Base-by-base conservation (phyloP, 352 stramenopile genomes). In the Globisporangium barbulae region DNA sequence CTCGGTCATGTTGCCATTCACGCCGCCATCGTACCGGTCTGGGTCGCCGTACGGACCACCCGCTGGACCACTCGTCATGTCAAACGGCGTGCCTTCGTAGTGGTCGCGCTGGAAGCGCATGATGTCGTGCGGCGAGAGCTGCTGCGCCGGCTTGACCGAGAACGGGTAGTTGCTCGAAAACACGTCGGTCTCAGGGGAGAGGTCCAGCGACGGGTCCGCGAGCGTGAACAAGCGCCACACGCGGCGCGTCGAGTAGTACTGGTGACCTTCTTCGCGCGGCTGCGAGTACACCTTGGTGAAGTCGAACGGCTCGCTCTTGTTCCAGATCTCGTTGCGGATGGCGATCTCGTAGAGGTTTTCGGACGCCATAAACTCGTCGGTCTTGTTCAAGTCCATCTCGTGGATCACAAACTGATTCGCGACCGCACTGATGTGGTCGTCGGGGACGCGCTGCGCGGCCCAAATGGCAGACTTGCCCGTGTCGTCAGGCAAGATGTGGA, bases 391-490 rank as follows among this genome's bases (percentile, higher is more conserved):
- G 65, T 95, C 70, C 22, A 98, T 61, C 59, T 96, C 70, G 48
- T 91, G 89, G 70, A 98, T 98, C 22, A 98, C 82, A 74, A 98
- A 98, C 74, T 97, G 87, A 72, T 98, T 98, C 10, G 92, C 92
- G 3, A 98, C 85, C 12, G 73, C 86, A 25, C 74, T 79, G 21
- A 95, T 78, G 65, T 97, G 81, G 64, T 91, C 78, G 44, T 97
- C 85, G 0, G 87, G 88, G 1, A 98, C 81, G 35, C 89, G 88
- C 79, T 98, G 91, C 15, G 96, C 96, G 10, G 82, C 94, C 94
- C 94, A 98, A 55, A 98, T 79, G 8, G 93, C 94, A n/a, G 82
- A 95, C 47, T 78, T 83, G 6, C 92, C 90, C 12, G 93, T 98
- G 57, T 97, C 91, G 65, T 98, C 94, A 0, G 94, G 88, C 39